Evolutionary conservation across 1,284 basidiomycete species (phyloP).

Genomic region (Irpex sp.): DNA sequence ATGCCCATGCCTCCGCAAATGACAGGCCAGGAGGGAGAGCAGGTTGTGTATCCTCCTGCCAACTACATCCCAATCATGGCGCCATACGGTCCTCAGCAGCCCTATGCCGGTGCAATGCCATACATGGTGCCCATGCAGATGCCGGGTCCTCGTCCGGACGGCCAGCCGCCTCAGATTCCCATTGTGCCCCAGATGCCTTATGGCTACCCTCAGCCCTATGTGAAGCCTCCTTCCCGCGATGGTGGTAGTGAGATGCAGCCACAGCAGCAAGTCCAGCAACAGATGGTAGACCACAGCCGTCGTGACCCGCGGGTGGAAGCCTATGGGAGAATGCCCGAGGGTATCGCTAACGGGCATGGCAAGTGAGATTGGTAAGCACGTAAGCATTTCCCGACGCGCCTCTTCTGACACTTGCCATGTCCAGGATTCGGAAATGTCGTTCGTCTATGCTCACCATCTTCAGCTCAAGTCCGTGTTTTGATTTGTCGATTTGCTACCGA

Average conservation of each 20-base stretch:
- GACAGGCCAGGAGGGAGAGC: slow-evolving; percentile 43
- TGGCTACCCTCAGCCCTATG: slow-evolving; percentile 1
- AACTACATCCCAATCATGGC: slow-evolving; percentile 53
- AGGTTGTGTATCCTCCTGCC: slow-evolving; percentile 30
- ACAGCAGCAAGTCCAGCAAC: slow-evolving; percentile 1
- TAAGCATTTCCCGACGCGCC: not conserved
- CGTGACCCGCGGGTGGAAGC: slow-evolving; percentile 9
- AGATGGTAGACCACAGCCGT: slow-evolving; percentile 4
- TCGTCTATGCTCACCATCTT: not conserved
- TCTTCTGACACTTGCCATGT: not conserved
- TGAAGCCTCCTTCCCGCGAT: slow-evolving; percentile 5
- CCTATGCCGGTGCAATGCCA: slow-evolving; percentile 35
- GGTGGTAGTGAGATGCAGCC: not conserved
- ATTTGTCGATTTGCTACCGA: not conserved
- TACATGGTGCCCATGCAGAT: slow-evolving; percentile 45
- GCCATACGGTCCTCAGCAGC: slow-evolving; percentile 36
- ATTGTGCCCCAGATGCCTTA: slow-evolving; percentile 4
- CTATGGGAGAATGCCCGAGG: slow-evolving; percentile 1
- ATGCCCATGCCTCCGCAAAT: slow-evolving; percentile 40
- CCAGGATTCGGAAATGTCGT: not conserved
- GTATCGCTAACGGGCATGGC: slow-evolving; percentile 7
- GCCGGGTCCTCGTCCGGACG: slow-evolving; percentile 22
- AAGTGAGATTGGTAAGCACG: not conserved
- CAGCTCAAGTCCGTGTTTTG: not conserved
- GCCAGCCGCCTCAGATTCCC: slow-evolving; percentile 1